Evolutionary conservation across 768 basidiomycete genomes (phyloP).

Genomic region (Suillus fuscotomentosus): DNA sequence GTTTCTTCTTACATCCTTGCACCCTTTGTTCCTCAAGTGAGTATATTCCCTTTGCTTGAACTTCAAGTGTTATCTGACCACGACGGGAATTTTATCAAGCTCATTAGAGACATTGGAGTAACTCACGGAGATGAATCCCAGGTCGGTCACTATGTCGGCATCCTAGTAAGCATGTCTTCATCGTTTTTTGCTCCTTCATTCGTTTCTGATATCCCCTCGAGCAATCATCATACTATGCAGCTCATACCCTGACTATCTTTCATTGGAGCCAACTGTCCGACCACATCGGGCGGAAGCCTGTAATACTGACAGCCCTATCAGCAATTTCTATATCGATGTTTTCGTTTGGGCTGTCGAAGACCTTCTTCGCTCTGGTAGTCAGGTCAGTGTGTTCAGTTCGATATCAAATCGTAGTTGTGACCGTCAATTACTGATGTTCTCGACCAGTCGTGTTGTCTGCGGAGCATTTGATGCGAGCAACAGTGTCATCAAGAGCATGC

Average conservation of each 20-base stretch:
- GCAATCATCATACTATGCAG: conserved; percentile 49
- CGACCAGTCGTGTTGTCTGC: conserved; percentile 39
- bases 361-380: conserved; percentile 41
- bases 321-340: conserved; percentile 46
- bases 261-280: conserved; percentile 53
- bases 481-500: conserved; percentile 47
- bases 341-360: conserved; percentile 45
- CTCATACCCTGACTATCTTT: conserved; percentile 44
- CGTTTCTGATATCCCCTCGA: conserved; percentile 14
- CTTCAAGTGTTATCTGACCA: neutral
- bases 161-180: conserved; percentile 36
- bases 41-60: conserved; percentile 8
- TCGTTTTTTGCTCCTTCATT: conserved; percentile 28
- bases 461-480: conserved; percentile 55
- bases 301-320: conserved; percentile 43
- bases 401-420: neutral
- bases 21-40: conserved; percentile 65
- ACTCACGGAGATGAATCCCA: conserved; percentile 44
- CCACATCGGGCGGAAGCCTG: conserved; percentile 45
- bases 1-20: conserved; percentile 70
- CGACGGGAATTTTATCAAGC: conserved; percentile 6
- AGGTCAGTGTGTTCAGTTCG: conserved; percentile 26
- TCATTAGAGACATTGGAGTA: conserved; percentile 30
- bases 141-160: conserved; percentile 47
- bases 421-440: neutral